phyloP scores from a whole-genome alignment of 2,329 filamentous ascomycete species.

The Sclerotinia glacialis region DNA sequence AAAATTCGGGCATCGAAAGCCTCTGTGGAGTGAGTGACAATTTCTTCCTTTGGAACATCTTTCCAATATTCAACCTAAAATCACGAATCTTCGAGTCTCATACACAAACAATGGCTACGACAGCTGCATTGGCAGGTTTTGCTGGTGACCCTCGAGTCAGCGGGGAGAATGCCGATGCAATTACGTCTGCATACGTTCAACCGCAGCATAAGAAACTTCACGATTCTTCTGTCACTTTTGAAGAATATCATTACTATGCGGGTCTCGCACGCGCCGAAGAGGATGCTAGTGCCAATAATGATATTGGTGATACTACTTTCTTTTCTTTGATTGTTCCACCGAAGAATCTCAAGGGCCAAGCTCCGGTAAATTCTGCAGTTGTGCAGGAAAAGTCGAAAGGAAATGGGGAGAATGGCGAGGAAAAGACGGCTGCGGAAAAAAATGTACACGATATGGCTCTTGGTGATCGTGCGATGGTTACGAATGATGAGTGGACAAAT shows the following conservation, averaged over 20 bases:
- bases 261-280: constrained; percentile 33
- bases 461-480: constrained; percentile 24
- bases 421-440: background rate
- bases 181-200: background rate
- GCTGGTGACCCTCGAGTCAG: background rate
- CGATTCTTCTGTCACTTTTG: constrained; percentile 38
- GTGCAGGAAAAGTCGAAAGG: background rate
- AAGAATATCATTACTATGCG: constrained; percentile 41
- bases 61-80: background rate
- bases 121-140: background rate
- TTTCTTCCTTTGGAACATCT: too few relatives aligned
- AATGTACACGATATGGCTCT: constrained; percentile 1
- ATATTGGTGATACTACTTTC: constrained; percentile 19
- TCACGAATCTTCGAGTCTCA: background rate
- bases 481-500: constrained; percentile 46
- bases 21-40: background rate
- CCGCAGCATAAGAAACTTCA: constrained; percentile 26
- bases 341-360: constrained; percentile 19
- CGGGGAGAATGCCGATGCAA: background rate
- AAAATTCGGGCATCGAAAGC: background rate
- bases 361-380: background rate
- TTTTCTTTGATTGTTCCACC: constrained; percentile 23
- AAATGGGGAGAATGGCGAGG: background rate
- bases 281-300: constrained; percentile 5
- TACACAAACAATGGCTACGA: constrained; percentile 9